phyloP scores from a whole-genome alignment of 805 yeast genomes.

The Lachancea dasiensis region DNA sequence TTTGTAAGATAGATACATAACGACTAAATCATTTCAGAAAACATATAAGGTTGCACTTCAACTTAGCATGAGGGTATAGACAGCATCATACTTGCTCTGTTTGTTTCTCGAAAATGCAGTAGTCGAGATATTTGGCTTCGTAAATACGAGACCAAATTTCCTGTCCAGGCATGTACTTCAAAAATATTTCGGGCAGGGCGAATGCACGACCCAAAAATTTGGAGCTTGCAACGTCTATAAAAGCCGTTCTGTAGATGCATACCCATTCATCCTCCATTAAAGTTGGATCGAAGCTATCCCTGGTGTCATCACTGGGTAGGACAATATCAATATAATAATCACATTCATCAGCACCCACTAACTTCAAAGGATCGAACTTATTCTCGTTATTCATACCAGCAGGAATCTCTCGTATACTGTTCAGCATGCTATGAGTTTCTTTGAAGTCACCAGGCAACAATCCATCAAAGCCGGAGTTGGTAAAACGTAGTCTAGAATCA shows the following conservation, averaged over 20 bases:
- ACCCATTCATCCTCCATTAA: slow-evolving; percentile 39
- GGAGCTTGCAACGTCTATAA: slow-evolving; percentile 51
- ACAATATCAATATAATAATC: slow-evolving; percentile 65
- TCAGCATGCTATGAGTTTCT: slow-evolving; percentile 36
- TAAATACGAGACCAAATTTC: slow-evolving; percentile 19
- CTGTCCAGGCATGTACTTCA: slow-evolving; percentile 23
- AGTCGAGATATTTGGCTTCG: slow-evolving; percentile 42
- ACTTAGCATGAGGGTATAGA: background rate
- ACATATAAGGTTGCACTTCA: background rate
- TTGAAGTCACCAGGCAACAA: slow-evolving; percentile 81
- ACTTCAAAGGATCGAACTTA: slow-evolving; percentile 52
- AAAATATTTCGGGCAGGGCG: slow-evolving; percentile 41
- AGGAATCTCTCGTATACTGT: slow-evolving; percentile 46
- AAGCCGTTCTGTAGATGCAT: slow-evolving; percentile 39
- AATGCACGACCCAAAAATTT: slow-evolving; percentile 48
- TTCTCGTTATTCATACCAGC: slow-evolving; percentile 71
- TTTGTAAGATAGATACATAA: slow-evolving; percentile 2
- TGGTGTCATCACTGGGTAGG: slow-evolving; percentile 39
- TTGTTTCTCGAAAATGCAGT: slow-evolving; percentile 40
- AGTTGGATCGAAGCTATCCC: slow-evolving; percentile 37
- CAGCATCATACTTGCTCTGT: slow-evolving; percentile 2
- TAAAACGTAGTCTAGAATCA: slow-evolving; percentile 57
- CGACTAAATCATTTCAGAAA: background rate
- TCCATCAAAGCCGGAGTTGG: slow-evolving; percentile 77
- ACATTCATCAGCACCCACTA: slow-evolving; percentile 48